Evolutionary conservation across 169 alveolate genomes (phyloP).

Genomic region (Plasmodium knowlesi): DNA sequence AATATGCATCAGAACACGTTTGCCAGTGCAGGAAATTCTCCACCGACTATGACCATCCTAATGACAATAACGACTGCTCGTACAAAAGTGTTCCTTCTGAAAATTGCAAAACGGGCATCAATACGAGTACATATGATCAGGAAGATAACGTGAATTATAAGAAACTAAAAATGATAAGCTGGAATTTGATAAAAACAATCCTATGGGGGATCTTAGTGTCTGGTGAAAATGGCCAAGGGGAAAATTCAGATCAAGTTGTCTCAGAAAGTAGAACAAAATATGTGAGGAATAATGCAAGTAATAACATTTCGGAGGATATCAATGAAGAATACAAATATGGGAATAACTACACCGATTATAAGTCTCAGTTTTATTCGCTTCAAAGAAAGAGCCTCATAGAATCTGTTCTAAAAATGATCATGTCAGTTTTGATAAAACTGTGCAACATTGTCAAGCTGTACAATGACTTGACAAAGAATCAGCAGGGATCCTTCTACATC

Average conservation of each 20-base stretch:
- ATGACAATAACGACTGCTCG: constrained; percentile 1
- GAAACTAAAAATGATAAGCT: constrained; percentile 63
- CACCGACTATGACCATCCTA: not conserved
- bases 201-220: constrained; percentile 74
- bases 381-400: constrained; percentile 68
- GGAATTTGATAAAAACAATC: constrained; percentile 74
- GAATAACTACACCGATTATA: constrained; percentile 35
- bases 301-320: constrained; percentile 22
- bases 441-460: constrained; percentile 70
- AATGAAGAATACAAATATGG: constrained; percentile 17
- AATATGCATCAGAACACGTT: constrained; percentile 22
- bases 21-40: constrained; percentile 14
- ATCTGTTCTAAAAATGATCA: constrained; percentile 71
- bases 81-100: constrained; percentile 10
- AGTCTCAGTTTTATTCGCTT: constrained; percentile 18
- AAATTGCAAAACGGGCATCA: not conserved
- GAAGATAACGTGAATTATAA: constrained; percentile 59
- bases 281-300: constrained; percentile 18
- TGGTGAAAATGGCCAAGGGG: constrained; percentile 62
- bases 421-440: constrained; percentile 75
- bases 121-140: not conserved
- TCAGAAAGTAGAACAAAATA: constrained; percentile 52
- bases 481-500: constrained; percentile 46
- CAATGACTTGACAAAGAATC: constrained; percentile 61
- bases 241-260: constrained; percentile 7